Base-by-base conservation (phyloP, 1,284 basidiomycete genomes). In the Sphagnurus paluster region DNA sequence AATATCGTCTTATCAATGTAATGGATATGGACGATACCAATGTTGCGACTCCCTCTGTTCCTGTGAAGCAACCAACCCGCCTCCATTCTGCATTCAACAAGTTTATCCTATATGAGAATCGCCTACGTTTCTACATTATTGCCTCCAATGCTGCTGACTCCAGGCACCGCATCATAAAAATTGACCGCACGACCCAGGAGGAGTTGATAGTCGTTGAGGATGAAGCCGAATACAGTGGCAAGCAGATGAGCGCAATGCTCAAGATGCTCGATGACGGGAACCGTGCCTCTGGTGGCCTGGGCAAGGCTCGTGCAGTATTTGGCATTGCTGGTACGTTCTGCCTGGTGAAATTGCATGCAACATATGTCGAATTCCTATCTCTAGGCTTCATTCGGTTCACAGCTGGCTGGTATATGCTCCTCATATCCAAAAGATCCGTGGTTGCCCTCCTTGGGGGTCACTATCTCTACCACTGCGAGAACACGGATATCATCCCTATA, bases 381-480 rank as follows among this genome's bases (percentile, higher is more conserved):
- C 17, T 56, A 90, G 94, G 94, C 1, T 96, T 97, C 60, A 83
- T 95, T 46, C 79, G 81, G 37, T 95, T 96, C 61, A 95, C 93
- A 1, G 86, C 90, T 2, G 89, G 91, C 7, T 96, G 90, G 88
- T 95, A 97, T 62, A 85, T 96, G 77, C 76, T 97, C 40, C 70
- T 95, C 23, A 87, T 98, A 58, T 87, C 90, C 25, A 91, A 93
- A 63, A 82, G 96, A 24, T 90, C 90, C 6, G 89, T 94, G 4
- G 96, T 99, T 17, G 93, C 93, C 0, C 77, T 99, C 2, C 74
- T 99, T 4, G 97, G 96, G 1, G 97, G 96, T 0, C 96, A 99
- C 63, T 98, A 98, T 62, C 75, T 99, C 35, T 99, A 97, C 61
- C 97, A 99, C 59, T 97, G 93, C 68, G 97, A 99, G 64, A 88